Base-by-base conservation (phyloP, 2,329 filamentous ascomycete genomes). In the Penicillium nordicum region DNA sequence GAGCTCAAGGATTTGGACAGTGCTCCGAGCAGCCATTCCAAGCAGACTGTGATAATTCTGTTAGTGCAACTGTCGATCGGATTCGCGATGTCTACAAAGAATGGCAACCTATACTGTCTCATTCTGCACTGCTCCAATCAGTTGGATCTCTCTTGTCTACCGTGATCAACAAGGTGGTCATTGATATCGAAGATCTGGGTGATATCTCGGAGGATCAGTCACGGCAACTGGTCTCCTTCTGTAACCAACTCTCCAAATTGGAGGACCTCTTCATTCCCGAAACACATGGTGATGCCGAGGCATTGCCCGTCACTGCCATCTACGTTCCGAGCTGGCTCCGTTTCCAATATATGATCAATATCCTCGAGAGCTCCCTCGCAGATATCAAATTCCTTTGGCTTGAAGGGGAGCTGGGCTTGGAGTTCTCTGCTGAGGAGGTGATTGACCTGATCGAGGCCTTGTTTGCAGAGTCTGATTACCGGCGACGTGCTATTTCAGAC, bases 351-450 rank as follows among this genome's bases (percentile, higher is more conserved):
- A 67, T 88, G 50, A 74, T 80, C 41, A 85, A 87, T 62, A 85
- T 88, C 43, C 68, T 88, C 50, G 85, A 87, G 52, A 82, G 82
- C 53, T 84, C 79, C 47, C 72, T 88, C 16, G 84, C 82, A 21
- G 85, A 88, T 64, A 87, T 88, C 72, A 85, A 82, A 64, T 87
- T 82, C 60, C 69, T 87, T 42, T 88, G 85, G 85, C 78, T 77
- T 3, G 84, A 88, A 62, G 83, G 83, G n/a, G 85, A 85, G 68
- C 65, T 88, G 63, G 81, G 80, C 57, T 67, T 86, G 53, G 84
- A 87, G 65, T 87, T 87, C 72, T 79, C 79, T 25, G 75, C 76
- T 3, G 83, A 85, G 34, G 85, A 88, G 67, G 80, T 88, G 9
- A 76, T 85, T 14, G 85, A 87, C 64, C 65, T 88, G 68, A 83